Base-by-base conservation (phyloP, 306 rosid genomes). In the Casuarina equisetifolia region DNA sequence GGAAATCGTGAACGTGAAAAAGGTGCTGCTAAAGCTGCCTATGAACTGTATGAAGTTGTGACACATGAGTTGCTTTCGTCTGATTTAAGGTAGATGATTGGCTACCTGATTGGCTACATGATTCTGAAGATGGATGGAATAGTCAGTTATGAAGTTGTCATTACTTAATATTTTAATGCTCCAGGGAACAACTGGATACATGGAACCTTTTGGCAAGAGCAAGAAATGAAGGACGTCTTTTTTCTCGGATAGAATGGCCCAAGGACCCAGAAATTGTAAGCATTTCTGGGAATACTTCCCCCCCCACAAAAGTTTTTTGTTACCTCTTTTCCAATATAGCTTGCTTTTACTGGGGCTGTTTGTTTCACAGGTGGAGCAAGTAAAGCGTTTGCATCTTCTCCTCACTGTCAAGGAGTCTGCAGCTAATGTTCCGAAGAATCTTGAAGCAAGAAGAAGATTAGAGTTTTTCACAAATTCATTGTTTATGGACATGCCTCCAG, bases 371-470 rank as follows among this genome's bases (percentile, higher is more conserved):
- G 89, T 85, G 79, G 97, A 95, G 84, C 92, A 89, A 57, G 91
- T 89, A 76, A 95, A 91, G 92, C 89, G 98, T 80, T 78, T 95
- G 84, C 97, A 95, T 81, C 97, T 95, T 78, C 97, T 95, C 63
- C 97, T 95, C 51, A 91, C 93, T 19, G 97, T 95, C 57, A 95
- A 95, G 86, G 98, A 95, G 75, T 86, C 97, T 53, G 93, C 97
- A 0, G 88, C 92, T 73, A 95, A 95, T 83, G 85, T 95, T 85
- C 98, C 98, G 42, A 92, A 95, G 84, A 95, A 95, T 87, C 96
- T 95, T 78, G 98, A 95, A 91, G 97, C 98, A 45, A 86, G 98
- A 79, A 91, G 98, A 89, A 89, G 98, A 89, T 81, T 95, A 69
- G 92, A 92, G 86, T 95, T 95, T 81, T 95, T 95, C 67, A 36